Conservation (phyloP, 805 yeast genomes). For the Henningerozyma blattae region DNA sequence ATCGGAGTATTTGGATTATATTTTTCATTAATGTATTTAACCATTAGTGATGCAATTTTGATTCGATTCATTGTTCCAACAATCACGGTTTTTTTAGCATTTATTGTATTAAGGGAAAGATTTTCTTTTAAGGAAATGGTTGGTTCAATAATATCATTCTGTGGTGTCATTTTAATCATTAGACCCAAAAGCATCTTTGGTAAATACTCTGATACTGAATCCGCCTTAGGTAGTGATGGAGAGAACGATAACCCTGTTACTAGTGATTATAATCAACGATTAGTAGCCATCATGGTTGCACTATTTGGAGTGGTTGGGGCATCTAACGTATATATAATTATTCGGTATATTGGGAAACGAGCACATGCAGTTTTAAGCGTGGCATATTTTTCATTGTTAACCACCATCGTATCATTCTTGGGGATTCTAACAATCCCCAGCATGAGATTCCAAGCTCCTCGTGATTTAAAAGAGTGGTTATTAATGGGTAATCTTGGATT, state of each 20-base stretch:
- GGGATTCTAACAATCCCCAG: constrained; percentile 47
- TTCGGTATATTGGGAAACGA: constrained; percentile 59
- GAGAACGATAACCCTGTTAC: not conserved
- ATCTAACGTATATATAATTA: constrained; percentile 50
- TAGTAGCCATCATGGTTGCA: constrained; percentile 49
- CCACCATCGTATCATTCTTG: constrained; percentile 39
- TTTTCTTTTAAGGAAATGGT: constrained; percentile 53
- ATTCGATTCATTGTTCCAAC: constrained; percentile 69
- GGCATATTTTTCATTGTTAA: constrained; percentile 54
- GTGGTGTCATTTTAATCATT: constrained; percentile 71
- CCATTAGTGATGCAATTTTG: constrained; percentile 68
- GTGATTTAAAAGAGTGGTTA: constrained; percentile 52
- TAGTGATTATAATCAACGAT: constrained; percentile 26
- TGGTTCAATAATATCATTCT: constrained; percentile 54
- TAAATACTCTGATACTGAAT: constrained; percentile 30
- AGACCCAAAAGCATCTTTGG: constrained; percentile 64
- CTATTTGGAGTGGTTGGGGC: constrained; percentile 59
- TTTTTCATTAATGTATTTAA: constrained; percentile 56
- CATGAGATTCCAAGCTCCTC: constrained; percentile 47
- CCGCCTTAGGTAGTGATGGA: not conserved
- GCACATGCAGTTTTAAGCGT: constrained; percentile 76
- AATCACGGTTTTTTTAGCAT: constrained; percentile 62
- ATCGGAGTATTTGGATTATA: constrained; percentile 71
- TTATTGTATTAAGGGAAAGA: constrained; percentile 48
- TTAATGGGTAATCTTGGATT: constrained; percentile 52